phyloP scores from a whole-genome alignment of 306 rosid genomes.

The Prunus mume region DNA sequence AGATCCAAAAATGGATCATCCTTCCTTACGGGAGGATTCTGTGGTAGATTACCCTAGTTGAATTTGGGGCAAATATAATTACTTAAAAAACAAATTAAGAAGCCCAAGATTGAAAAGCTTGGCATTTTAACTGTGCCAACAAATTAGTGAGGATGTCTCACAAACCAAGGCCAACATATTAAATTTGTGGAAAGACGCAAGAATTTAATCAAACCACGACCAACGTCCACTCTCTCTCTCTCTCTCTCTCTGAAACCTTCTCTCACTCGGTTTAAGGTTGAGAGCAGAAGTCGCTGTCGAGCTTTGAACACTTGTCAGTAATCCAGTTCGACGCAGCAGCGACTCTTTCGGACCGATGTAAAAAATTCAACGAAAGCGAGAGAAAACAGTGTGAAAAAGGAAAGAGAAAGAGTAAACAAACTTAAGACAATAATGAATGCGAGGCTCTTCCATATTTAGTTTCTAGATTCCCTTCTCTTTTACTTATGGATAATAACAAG shows the following conservation, averaged over 20 bases:
- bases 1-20: background rate
- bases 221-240: background rate
- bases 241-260: slow-evolving; percentile 4
- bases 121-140: background rate
- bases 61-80: background rate
- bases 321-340: slow-evolving; percentile 27
- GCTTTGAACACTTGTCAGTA: slow-evolving; percentile 36
- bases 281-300: slow-evolving; percentile 58
- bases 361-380: background rate
- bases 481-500: slow-evolving; percentile 1
- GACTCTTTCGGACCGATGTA: slow-evolving; percentile 23
- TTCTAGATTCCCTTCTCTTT: slow-evolving; percentile 5
- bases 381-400: background rate
- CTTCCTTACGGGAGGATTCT: background rate
- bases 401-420: background rate
- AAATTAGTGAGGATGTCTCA: background rate
- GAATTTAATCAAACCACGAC: background rate
- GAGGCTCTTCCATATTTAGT: slow-evolving; percentile 2
- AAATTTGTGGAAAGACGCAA: background rate
- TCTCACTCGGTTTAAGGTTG: slow-evolving; percentile 37
- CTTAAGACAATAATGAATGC: background rate
- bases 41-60: background rate
- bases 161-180: background rate
- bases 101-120: background rate
- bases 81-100: background rate